phyloP scores from a whole-genome alignment of 2,329 filamentous ascomycete species.

The Microdochium bolleyi region DNA sequence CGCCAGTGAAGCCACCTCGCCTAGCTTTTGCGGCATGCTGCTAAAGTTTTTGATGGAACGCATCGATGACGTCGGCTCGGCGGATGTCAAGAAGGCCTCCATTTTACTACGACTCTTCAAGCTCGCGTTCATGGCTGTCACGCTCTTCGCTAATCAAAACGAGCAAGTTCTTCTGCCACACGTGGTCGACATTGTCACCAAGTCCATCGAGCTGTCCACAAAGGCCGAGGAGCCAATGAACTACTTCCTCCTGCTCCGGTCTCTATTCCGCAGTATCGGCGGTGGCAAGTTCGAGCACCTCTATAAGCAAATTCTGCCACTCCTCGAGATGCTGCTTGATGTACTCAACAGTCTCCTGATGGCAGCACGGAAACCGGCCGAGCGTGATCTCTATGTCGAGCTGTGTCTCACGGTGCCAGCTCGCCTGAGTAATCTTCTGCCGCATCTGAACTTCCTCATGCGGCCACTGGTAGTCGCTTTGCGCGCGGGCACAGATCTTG shows the following conservation, averaged over 20 bases:
- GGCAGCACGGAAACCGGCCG: conserved; percentile 81
- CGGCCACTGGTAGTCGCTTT: conserved; percentile 92
- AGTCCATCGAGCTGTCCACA: conserved; percentile 92
- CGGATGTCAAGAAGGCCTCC: conserved; percentile 85
- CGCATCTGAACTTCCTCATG: conserved; percentile 96
- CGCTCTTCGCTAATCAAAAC: conserved; percentile 87
- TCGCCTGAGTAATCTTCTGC: conserved; percentile 84
- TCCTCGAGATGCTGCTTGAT: conserved; percentile 95
- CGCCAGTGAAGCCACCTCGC: conserved; percentile 95
- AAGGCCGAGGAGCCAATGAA: conserved; percentile 97
- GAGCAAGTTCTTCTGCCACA: conserved; percentile 93
- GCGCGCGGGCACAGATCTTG: conserved; percentile 83
- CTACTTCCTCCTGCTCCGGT: conserved; percentile 89
- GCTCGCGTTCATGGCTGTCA: conserved; percentile 98
- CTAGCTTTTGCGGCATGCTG: conserved; percentile 96
- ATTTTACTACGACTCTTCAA: conserved; percentile 94
- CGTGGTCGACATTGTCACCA: conserved; percentile 93
- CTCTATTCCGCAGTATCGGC: conserved; percentile 91
- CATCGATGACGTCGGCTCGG: conserved; percentile 88
- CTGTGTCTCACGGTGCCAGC: conserved; percentile 94
- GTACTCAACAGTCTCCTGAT: conserved; percentile 92
- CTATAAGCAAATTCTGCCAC: conserved; percentile 94
- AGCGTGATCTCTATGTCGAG: conserved; percentile 94
- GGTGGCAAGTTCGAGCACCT: conserved; percentile 95
- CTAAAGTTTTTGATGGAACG: conserved; percentile 95